These are phyloP conservation scores for Zymoseptoria pseudotritici DNA, from an alignment of 2,329 filamentous ascomycete species.

Conservation along the genomic window DNA sequence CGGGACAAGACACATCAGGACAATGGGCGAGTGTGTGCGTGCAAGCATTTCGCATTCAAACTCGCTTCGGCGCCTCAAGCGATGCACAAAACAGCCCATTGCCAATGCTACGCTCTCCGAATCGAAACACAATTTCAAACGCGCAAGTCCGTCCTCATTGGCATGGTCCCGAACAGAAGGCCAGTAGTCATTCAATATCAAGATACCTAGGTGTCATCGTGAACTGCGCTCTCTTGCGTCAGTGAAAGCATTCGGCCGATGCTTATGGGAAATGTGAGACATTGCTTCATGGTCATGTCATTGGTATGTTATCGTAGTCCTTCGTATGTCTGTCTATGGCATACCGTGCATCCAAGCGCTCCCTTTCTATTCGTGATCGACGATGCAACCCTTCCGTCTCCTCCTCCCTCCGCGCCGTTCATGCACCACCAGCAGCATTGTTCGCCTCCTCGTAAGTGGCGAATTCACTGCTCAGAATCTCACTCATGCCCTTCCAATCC, in stretches of 20 bases:
- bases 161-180: too few species aligned
- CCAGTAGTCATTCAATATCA: too few species aligned
- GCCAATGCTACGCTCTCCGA: too few species aligned
- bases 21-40: too few species aligned
- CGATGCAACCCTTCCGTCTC: neutral
- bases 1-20: too few species aligned
- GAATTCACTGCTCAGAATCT: constrained; percentile 27
- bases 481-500: constrained; percentile 24
- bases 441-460: constrained; percentile 18
- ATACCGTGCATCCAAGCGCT: neutral
- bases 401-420: neutral
- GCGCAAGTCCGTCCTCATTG: too few species aligned
- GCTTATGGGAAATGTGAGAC: neutral
- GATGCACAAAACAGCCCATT: too few species aligned
- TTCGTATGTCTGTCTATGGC: neutral
- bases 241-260: neutral
- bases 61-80: too few species aligned
- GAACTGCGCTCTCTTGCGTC: neutral
- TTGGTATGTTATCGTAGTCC: neutral
- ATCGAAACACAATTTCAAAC: too few species aligned
- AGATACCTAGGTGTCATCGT: too few species aligned
- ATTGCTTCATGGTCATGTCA: neutral
- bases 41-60: too few species aligned
- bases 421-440: neutral
- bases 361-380: neutral